phyloP scores from a whole-genome alignment of 1,284 basidiomycete genomes.

The Leccinum subatratum region DNA sequence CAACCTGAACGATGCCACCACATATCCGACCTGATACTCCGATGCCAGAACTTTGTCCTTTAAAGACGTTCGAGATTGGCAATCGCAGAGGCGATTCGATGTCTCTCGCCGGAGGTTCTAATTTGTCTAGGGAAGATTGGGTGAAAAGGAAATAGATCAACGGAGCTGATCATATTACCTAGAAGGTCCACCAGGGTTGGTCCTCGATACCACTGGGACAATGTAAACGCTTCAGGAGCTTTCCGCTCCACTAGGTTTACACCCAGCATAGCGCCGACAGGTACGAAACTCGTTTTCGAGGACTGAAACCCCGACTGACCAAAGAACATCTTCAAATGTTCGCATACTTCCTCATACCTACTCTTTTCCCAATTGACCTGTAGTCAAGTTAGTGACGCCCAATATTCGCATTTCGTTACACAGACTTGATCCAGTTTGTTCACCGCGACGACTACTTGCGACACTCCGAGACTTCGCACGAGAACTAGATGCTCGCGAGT shows the following conservation, averaged over 20 bases:
- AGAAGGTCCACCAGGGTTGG: slow-evolving; percentile 81
- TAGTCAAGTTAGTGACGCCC: slow-evolving; percentile 12
- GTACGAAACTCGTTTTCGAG: slow-evolving; percentile 78
- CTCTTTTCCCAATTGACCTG: slow-evolving; percentile 80
- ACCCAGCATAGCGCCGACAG: slow-evolving; percentile 87
- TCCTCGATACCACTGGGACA: slow-evolving; percentile 80
- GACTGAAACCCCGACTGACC: slow-evolving; percentile 81
- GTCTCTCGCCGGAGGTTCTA: slow-evolving; percentile 79
- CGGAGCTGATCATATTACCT: slow-evolving; percentile 44
- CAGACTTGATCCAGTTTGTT: slow-evolving; percentile 91
- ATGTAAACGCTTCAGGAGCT: slow-evolving; percentile 43
- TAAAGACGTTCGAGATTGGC: slow-evolving; percentile 95
- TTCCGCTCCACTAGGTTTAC: slow-evolving; percentile 71
- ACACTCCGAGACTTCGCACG: slow-evolving; percentile 90
- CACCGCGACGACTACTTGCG: slow-evolving; percentile 86
- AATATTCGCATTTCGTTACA: slow-evolving; percentile 11
- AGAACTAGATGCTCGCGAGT: slow-evolving; percentile 95
- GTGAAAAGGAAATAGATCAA: not conserved
- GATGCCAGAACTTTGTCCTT: slow-evolving; percentile 76
- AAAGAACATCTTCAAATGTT: slow-evolving; percentile 75
- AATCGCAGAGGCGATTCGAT: slow-evolving; percentile 77
- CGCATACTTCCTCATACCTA: slow-evolving; percentile 84
- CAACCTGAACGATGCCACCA: slow-evolving; percentile 86
- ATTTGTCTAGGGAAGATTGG: slow-evolving; percentile 49
- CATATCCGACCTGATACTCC: slow-evolving; percentile 85